A percentile compares a stretch with the other conserved stretches of the same genome.
Evolutionary conservation across 1,139 yeast species (phyloP).

Genomic region (Kodamaea arcana): DNA sequence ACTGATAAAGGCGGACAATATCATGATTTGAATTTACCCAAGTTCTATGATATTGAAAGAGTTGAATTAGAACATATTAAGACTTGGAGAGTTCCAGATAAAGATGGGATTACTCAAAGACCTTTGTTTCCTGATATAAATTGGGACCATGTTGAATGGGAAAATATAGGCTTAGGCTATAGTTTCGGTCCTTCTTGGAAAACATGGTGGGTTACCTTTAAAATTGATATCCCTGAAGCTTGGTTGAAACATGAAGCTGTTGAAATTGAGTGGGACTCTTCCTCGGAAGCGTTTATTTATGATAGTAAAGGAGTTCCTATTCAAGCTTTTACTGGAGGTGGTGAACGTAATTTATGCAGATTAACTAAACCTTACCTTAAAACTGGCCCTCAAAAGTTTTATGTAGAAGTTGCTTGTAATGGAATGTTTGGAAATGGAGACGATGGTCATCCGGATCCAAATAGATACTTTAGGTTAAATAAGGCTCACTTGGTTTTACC

Average conservation of each 20-base stretch:
- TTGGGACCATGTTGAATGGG: slow-evolving; percentile 49
- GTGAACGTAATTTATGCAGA: slow-evolving; percentile 71
- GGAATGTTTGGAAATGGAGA: slow-evolving; percentile 88
- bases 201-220: slow-evolving; percentile 86
- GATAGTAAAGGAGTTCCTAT: slow-evolving; percentile 60
- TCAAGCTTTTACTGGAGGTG: slow-evolving; percentile 85
- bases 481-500: slow-evolving; percentile 81
- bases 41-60: slow-evolving; percentile 65
- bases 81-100: slow-evolving; percentile 64
- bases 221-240: slow-evolving; percentile 54
- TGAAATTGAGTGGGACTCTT: slow-evolving; percentile 80
- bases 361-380: slow-evolving; percentile 54
- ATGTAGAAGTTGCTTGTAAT: slow-evolving; percentile 87
- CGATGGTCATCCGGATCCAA: slow-evolving; percentile 60
- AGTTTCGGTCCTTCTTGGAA: slow-evolving; percentile 96
- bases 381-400: slow-evolving; percentile 49
- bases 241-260: slow-evolving; percentile 51
- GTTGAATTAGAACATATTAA: slow-evolving; percentile 46
- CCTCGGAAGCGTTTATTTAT: slow-evolving; percentile 81
- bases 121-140: slow-evolving; percentile 71
- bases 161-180: slow-evolving; percentile 62
- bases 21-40: slow-evolving; percentile 68
- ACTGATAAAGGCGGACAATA: slow-evolving; percentile 70
- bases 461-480: slow-evolving; percentile 63
- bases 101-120: slow-evolving; percentile 48